Conservation (phyloP, 441 rosid genomes). For the Gossypium lobatum region DNA sequence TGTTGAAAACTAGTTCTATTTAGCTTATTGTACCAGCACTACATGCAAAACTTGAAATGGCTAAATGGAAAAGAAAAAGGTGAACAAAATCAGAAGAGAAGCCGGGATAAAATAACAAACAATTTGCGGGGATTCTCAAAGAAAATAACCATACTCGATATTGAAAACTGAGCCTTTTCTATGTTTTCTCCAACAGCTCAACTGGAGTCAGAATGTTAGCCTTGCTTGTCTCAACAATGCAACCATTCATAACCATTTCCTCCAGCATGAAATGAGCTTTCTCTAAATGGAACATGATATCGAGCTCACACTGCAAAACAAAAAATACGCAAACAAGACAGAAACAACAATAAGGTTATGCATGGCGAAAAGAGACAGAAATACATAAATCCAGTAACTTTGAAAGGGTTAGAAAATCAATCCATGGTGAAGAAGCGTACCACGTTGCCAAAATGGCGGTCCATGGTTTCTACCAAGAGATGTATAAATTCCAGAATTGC, state of each 20-base stretch:
- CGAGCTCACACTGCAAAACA: conserved; percentile 74
- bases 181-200: conserved; percentile 73
- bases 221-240: conserved; percentile 87
- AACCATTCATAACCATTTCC: conserved; percentile 95
- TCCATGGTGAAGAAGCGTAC: conserved; percentile 30
- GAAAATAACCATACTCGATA: background rate
- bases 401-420: background rate
- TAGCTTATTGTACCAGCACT: background rate
- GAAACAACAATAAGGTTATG: background rate
- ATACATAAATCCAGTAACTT: background rate
- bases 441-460: conserved; percentile 89
- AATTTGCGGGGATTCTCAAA: background rate
- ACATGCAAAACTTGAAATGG: background rate
- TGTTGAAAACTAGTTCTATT: background rate
- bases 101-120: conserved; percentile 6
- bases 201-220: conserved; percentile 65
- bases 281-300: conserved; percentile 94
- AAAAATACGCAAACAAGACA: background rate
- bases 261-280: conserved; percentile 97
- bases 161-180: background rate
- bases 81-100: background rate
- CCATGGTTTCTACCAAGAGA: conserved; percentile 92
- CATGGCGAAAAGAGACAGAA: background rate
- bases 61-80: background rate
- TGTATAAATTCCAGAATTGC: conserved; percentile 93